A percentile compares a stretch with the other conserved stretches of the same genome.
Conservation (phyloP, 495 filamentous ascomycete genomes). For the Tuber aestivum region DNA sequence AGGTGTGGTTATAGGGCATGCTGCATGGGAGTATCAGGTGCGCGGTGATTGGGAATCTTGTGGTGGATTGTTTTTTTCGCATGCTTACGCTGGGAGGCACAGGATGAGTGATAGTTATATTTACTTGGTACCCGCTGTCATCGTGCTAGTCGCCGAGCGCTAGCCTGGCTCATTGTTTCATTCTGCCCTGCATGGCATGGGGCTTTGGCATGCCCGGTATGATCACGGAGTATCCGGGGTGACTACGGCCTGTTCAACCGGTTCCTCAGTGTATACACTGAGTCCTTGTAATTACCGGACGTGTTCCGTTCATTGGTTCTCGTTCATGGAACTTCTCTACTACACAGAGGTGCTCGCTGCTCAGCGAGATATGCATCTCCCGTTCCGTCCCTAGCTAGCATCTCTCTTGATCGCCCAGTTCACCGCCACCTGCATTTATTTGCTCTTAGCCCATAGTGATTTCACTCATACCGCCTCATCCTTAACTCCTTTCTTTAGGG, state of each 20-base stretch:
- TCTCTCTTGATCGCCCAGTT: background rate
- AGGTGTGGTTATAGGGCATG: background rate
- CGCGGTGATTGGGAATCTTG: background rate
- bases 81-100: background rate
- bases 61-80: background rate
- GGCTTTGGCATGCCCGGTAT: background rate
- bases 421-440: background rate
- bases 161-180: background rate
- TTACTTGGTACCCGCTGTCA: background rate
- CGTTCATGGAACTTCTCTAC: background rate
- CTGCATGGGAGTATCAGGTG: background rate
- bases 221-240: background rate
- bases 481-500: background rate
- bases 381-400: background rate
- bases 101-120: background rate
- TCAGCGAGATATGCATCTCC: background rate
- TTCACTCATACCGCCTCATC: background rate
- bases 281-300: background rate
- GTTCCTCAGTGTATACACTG: background rate
- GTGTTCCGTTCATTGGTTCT: background rate
- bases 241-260: background rate
- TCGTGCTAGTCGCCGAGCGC: background rate
- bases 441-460: background rate
- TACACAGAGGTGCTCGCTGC: background rate
- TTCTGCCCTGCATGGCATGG: background rate